Evolutionary conservation across 768 basidiomycete species (phyloP).

Genomic region (Auricularia sp.): DNA sequence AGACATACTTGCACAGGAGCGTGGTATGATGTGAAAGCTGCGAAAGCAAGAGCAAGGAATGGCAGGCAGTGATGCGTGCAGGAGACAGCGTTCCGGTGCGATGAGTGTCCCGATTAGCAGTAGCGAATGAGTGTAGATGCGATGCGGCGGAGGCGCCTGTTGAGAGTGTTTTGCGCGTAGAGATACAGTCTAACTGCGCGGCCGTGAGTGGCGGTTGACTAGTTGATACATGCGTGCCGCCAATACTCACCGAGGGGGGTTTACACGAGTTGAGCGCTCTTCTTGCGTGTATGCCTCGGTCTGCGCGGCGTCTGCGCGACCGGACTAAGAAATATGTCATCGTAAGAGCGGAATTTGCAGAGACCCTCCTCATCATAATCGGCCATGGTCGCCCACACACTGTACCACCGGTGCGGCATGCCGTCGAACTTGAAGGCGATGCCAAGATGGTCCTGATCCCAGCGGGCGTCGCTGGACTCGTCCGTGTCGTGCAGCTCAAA

Average conservation of each 20-base stretch:
- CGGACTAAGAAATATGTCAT: slow-evolving; percentile 45
- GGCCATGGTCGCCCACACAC: slow-evolving; percentile 51
- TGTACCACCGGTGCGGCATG: slow-evolving; percentile 48
- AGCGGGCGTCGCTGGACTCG: slow-evolving; percentile 17
- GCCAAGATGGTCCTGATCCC: slow-evolving; percentile 26
- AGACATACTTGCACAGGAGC: not conserved
- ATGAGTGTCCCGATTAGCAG: too few relatives aligned
- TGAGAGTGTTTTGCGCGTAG: not conserved
- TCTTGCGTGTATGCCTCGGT: slow-evolving; percentile 3
- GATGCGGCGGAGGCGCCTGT: not conserved
- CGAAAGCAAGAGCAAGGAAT: not conserved
- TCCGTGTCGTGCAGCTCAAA: slow-evolving; percentile 30
- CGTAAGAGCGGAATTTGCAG: slow-evolving; percentile 45
- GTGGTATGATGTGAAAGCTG: not conserved
- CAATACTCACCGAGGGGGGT: not conserved
- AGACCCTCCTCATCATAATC: slow-evolving; percentile 35
- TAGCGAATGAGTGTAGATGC: not conserved
- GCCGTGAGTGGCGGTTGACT: too few relatives aligned
- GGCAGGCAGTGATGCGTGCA: not conserved
- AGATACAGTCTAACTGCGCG: not conserved
- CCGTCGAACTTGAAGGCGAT: slow-evolving; percentile 19
- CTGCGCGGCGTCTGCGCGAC: slow-evolving; percentile 1
- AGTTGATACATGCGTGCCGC: too few relatives aligned
- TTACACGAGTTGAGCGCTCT: not conserved
- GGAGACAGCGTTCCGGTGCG: too few relatives aligned